Evolutionary conservation across 352 stramenopile genomes (phyloP).

Genomic region (Phytophthora cajani): DNA sequence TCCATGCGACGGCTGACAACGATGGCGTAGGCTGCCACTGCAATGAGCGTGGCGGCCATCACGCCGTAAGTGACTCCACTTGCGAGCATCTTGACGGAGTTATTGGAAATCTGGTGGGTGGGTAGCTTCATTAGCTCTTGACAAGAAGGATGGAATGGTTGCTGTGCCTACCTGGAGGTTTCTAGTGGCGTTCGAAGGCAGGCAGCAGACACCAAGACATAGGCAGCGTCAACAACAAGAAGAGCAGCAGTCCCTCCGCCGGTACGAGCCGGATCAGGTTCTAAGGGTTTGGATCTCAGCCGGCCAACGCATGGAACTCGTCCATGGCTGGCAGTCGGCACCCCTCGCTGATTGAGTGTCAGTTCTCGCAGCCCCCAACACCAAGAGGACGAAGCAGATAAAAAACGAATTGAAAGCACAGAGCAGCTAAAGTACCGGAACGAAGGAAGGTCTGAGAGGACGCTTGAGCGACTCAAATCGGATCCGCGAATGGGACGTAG

Average conservation of each 20-base stretch:
- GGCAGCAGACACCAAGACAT: slow-evolving; percentile 22
- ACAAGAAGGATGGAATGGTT: neutral
- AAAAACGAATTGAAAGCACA: neutral
- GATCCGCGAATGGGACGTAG: slow-evolving; percentile 15
- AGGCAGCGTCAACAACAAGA: slow-evolving; percentile 38
- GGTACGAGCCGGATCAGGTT: slow-evolving; percentile 74
- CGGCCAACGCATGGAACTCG: slow-evolving; percentile 52
- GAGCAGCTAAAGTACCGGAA: slow-evolving; percentile 24
- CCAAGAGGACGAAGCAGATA: slow-evolving; percentile 13
- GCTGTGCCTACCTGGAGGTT: slow-evolving; percentile 17
- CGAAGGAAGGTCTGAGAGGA: neutral
- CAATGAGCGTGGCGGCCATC: slow-evolving; percentile 69
- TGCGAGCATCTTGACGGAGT: slow-evolving; percentile 47
- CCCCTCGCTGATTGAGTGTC: slow-evolving; percentile 66
- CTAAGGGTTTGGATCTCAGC: slow-evolving; percentile 71
- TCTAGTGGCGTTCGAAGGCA: slow-evolving; percentile 1
- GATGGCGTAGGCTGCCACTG: slow-evolving; percentile 72
- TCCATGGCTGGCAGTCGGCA: slow-evolving; percentile 56
- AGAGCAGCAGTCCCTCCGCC: slow-evolving; percentile 64
- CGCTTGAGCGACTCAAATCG: neutral
- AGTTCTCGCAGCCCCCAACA: slow-evolving; percentile 31
- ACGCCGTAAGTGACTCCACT: slow-evolving; percentile 57
- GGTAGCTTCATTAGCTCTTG: neutral
- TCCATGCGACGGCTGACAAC: slow-evolving; percentile 59
- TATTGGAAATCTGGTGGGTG: neutral